A percentile compares a stretch with the other conserved stretches of the same genome.
Evolutionary conservation across 176 grass and related monocot genomes (phyloP).

Genomic region (Panicum miliaceum): DNA sequence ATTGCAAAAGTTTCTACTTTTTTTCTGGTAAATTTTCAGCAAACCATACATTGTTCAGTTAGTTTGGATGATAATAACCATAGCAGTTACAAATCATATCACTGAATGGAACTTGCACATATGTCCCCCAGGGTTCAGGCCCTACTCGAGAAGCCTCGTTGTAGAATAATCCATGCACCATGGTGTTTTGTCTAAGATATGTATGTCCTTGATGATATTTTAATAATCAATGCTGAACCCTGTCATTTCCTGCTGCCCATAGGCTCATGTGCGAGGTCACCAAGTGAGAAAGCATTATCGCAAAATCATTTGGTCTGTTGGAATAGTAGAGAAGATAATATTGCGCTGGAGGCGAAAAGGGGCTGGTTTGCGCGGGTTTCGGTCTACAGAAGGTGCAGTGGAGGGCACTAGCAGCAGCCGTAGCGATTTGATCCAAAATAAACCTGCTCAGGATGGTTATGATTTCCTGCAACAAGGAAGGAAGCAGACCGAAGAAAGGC

Average conservation of each 20-base stretch:
- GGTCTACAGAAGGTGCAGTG: conserved; percentile 50
- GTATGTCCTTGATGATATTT: not conserved
- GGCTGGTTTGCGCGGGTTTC: conserved; percentile 81
- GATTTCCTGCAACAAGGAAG: conserved; percentile 78
- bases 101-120: not conserved
- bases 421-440: conserved; percentile 34
- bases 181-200: conserved; percentile 15
- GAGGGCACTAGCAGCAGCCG: conserved; percentile 43
- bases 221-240: conserved; percentile 19
- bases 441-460: conserved; percentile 60
- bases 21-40: conserved; percentile 7
- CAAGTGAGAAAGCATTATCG: conserved; percentile 96
- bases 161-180: conserved; percentile 4
- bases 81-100: conserved; percentile 22
- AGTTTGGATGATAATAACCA: not conserved
- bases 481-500: conserved; percentile 72
- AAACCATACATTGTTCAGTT: not conserved
- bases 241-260: conserved; percentile 42
- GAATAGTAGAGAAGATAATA: conserved; percentile 93
- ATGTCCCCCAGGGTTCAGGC: not conserved
- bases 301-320: conserved; percentile 91
- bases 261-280: conserved; percentile 97
- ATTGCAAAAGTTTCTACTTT: not conserved
- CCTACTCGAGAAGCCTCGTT: conserved; percentile 2
- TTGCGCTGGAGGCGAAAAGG: conserved; percentile 84